A percentile compares a stretch with the other conserved stretches of the same genome.
phyloP scores from a whole-genome alignment of 176 grass and related monocot species.

The Oryza coarctata region DNA sequence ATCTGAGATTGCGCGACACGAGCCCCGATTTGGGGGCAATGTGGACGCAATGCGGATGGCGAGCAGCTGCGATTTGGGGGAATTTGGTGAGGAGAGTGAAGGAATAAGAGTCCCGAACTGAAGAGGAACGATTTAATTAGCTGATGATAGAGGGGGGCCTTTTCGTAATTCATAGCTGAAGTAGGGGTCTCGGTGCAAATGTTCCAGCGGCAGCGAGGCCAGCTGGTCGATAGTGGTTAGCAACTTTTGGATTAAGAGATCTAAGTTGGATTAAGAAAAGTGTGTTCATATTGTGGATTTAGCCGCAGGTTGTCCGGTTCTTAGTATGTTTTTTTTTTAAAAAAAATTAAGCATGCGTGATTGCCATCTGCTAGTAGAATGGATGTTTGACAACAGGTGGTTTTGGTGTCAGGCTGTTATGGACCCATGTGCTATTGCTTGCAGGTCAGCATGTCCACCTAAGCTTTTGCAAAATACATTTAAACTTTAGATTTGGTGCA shows the following conservation, averaged over 20 bases:
- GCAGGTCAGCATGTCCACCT: background rate
- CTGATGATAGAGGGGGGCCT: background rate
- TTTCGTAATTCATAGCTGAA: background rate
- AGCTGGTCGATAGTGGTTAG: constrained; percentile 36
- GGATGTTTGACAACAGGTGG: constrained; percentile 4
- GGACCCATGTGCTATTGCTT: constrained; percentile 15
- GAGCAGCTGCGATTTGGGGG: constrained; percentile 40
- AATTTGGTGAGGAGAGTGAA: constrained; percentile 26
- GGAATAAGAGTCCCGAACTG: constrained; percentile 8
- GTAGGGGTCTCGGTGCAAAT: background rate
- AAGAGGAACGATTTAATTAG: constrained; percentile 17
- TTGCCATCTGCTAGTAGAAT: constrained; percentile 22
- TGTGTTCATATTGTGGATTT: background rate
- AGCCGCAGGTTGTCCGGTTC: background rate
- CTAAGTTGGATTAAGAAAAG: constrained; percentile 13
- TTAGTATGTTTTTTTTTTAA: background rate
- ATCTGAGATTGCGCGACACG: constrained; percentile 7
- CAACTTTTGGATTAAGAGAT: constrained; percentile 26
- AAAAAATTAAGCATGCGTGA: background rate
- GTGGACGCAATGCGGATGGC: constrained; percentile 29
- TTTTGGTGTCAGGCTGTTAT: constrained; percentile 13
- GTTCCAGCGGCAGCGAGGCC: background rate
- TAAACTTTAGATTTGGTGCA: background rate
- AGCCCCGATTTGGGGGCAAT: constrained; percentile 10
- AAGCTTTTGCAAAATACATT: background rate